Evolutionary conservation across 2,329 filamentous ascomycete species (phyloP).

Genomic region (Fusarium praegraminearum): DNA sequence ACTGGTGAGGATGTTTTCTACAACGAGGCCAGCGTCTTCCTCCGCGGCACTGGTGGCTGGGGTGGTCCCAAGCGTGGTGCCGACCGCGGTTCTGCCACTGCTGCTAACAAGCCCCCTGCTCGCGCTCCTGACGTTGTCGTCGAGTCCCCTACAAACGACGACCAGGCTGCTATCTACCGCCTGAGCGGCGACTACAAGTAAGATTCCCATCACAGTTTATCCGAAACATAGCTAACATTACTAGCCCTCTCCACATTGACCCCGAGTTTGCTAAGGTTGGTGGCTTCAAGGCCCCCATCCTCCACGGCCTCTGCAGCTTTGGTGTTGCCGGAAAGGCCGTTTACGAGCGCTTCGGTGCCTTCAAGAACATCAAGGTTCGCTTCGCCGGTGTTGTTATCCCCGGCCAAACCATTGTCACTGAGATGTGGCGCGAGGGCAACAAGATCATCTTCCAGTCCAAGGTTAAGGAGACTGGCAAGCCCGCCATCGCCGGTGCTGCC

Average conservation of each 20-base stretch:
- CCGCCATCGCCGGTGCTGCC: conserved; percentile 83
- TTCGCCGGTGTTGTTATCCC: conserved; percentile 89
- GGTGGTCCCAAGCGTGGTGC: conserved; percentile 81
- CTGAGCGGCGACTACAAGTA: conserved; percentile 92
- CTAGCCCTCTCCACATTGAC: conserved; percentile 89
- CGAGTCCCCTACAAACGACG: conserved; percentile 86
- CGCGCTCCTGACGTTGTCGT: conserved; percentile 83
- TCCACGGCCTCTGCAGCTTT: conserved; percentile 97
- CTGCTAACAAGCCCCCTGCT: conserved; percentile 80
- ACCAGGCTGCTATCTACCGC: conserved; percentile 94
- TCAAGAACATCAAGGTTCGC: conserved; percentile 92
- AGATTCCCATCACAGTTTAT: conserved; percentile 38
- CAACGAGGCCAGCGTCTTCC: conserved; percentile 94
- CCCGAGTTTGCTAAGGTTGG: conserved; percentile 94
- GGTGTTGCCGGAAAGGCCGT: conserved; percentile 93
- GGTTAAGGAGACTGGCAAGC: conserved; percentile 93
- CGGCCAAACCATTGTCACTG: conserved; percentile 89
- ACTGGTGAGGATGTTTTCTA: conserved; percentile 95
- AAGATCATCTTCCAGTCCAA: conserved; percentile 86
- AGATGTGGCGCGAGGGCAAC: conserved; percentile 92
- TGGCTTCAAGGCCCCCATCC: conserved; percentile 92
- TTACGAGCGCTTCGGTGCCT: conserved; percentile 82
- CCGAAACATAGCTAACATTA: conserved; percentile 3
- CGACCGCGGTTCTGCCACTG: conserved; percentile 84
- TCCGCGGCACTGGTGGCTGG: conserved; percentile 91